Percentiles rank a stretch among this genome's conserved stretches.
phyloP scores from a whole-genome alignment of 2,329 filamentous ascomycete species.

The Cladosporium colombiae region DNA sequence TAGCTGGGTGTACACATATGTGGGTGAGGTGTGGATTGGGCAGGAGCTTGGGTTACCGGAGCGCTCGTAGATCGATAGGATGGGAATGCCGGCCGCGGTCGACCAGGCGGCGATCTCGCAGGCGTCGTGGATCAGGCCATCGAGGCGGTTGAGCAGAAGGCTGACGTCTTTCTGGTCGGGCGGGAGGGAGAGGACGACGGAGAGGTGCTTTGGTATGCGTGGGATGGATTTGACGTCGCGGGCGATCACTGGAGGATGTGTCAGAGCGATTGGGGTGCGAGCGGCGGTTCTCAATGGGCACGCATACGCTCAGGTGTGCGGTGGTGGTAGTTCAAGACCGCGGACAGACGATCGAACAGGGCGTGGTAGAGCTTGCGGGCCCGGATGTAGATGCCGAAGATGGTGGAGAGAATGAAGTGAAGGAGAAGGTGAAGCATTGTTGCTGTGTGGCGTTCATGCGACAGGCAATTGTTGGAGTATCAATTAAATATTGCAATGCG shows the following conservation, averaged over 20 bases:
- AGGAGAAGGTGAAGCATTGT: slow-evolving; percentile 40
- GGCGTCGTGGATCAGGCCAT: slow-evolving; percentile 83
- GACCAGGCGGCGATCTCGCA: slow-evolving; percentile 94
- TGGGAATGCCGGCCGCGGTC: slow-evolving; percentile 81
- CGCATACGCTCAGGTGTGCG: slow-evolving; percentile 71
- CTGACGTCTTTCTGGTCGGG: slow-evolving; percentile 67
- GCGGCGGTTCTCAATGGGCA: background rate
- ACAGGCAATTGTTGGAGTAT: background rate
- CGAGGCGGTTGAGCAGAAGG: slow-evolving; percentile 49
- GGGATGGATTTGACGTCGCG: slow-evolving; percentile 76
- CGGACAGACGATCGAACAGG: slow-evolving; percentile 73
- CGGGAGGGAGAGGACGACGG: slow-evolving; percentile 77
- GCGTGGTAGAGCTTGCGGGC: slow-evolving; percentile 77
- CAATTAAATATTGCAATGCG: background rate
- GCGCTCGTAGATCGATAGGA: slow-evolving; percentile 87
- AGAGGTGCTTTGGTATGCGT: slow-evolving; percentile 80
- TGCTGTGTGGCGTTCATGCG: background rate
- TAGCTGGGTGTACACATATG: too few species aligned
- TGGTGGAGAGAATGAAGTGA: slow-evolving; percentile 65
- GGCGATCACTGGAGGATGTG: slow-evolving; percentile 61
- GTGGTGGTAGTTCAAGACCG: slow-evolving; percentile 91
- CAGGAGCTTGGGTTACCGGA: slow-evolving; percentile 74
- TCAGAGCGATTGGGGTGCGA: background rate
- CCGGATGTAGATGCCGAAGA: slow-evolving; percentile 87
- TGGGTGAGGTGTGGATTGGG: too few species aligned